Percentiles rank a stretch among this genome's conserved stretches.
phyloP scores from a whole-genome alignment of 805 yeast genomes.

The Saturnispora dispora region DNA sequence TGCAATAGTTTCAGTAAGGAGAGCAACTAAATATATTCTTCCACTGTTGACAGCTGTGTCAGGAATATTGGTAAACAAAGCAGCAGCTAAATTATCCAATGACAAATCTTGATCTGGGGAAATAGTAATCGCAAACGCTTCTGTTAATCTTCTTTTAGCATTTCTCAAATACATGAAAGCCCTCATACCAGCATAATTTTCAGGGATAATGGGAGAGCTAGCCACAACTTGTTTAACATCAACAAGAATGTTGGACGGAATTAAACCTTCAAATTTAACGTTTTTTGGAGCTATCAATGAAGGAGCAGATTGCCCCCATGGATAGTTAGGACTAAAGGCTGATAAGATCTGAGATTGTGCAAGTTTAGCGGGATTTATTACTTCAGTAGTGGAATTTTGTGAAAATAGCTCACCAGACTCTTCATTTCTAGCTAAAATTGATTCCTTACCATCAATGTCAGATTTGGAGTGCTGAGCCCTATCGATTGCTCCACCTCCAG shows the following conservation, averaged over 20 bases:
- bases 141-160: conserved; percentile 56
- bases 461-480: conserved; percentile 20
- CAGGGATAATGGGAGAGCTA: conserved; percentile 50
- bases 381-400: conserved; percentile 14
- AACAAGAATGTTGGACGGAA: conserved; percentile 61
- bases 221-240: conserved; percentile 65
- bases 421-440: conserved; percentile 57
- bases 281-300: conserved; percentile 37
- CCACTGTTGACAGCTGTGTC: conserved; percentile 48
- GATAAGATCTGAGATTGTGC: conserved; percentile 61
- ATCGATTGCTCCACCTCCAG: conserved; percentile 30
- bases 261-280: conserved; percentile 38
- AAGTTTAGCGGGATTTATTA: conserved; percentile 43
- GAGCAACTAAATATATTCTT: conserved; percentile 67
- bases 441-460: conserved; percentile 45
- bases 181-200: conserved; percentile 60
- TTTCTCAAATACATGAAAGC: conserved; percentile 68
- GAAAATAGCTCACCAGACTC: conserved; percentile 46
- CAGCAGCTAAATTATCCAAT: conserved; percentile 66
- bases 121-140: conserved; percentile 66
- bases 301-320: conserved; percentile 32
- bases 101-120: conserved; percentile 47
- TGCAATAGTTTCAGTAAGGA: conserved; percentile 56
- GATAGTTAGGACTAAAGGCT: conserved; percentile 68
- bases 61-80: conserved; percentile 70